These are phyloP conservation scores for Anthracocystis panici-leucophaei DNA, from an alignment of 1,284 basidiomycete genomes.

Conservation along the genomic window DNA sequence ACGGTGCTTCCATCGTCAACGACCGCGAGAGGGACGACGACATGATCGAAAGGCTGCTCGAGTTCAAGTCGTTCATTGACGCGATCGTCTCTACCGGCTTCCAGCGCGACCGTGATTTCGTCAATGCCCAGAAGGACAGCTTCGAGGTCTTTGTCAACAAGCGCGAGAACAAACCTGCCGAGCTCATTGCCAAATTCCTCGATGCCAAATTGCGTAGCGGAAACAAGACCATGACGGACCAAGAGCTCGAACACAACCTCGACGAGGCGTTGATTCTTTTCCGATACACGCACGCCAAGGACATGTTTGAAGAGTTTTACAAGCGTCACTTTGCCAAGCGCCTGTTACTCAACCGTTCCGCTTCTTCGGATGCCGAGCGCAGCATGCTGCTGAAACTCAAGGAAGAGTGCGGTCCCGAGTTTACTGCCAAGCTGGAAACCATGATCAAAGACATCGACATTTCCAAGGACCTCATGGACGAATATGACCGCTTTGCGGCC, in stretches of 20 bases:
- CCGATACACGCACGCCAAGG: constrained; percentile 77
- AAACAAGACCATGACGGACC: constrained; percentile 79
- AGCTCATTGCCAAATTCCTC: constrained; percentile 92
- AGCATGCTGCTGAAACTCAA: constrained; percentile 88
- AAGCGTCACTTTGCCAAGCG: constrained; percentile 89
- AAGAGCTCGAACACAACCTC: constrained; percentile 78
- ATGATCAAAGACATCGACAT: constrained; percentile 89
- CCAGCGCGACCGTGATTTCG: constrained; percentile 62
- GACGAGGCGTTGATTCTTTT: constrained; percentile 85
- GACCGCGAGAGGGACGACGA: constrained; percentile 58
- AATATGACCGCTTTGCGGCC: constrained; percentile 70
- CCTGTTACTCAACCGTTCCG: constrained; percentile 84
- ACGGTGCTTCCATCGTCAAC: constrained; percentile 54
- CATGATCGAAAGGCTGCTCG: constrained; percentile 64
- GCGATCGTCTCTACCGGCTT: constrained; percentile 47
- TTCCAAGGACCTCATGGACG: constrained; percentile 77
- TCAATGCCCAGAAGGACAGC: constrained; percentile 75
- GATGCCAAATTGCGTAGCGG: constrained; percentile 88
- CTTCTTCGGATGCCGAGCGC: constrained; percentile 90
- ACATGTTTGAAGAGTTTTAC: constrained; percentile 83
- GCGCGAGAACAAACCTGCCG: constrained; percentile 87
- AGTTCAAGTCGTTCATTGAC: constrained; percentile 57
- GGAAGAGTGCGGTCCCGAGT: constrained; percentile 90
- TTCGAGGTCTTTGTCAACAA: constrained; percentile 85
- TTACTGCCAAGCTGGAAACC: constrained; percentile 82